Percentiles rank a stretch among this genome's conserved stretches.
Evolutionary conservation across 2,329 filamentous ascomycete species (phyloP).

Genomic region (Paecilomyces variotii): DNA sequence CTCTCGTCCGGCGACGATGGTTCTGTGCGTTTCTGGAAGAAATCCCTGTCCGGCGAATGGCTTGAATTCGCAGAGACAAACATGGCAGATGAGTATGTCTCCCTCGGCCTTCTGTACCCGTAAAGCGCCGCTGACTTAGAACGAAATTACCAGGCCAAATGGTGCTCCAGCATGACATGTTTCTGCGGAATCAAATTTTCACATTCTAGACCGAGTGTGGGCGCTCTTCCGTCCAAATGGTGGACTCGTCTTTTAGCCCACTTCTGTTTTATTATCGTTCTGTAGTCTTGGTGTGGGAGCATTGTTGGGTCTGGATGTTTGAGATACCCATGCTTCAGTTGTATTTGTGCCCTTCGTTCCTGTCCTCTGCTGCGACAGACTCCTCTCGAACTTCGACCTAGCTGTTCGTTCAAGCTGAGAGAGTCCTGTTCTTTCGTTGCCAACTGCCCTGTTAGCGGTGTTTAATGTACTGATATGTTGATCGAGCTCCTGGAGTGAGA

Average conservation of each 20-base stretch:
- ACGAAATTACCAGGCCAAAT: neutral
- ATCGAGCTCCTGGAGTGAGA: no score
- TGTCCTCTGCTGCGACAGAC: neutral
- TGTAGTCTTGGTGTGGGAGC: neutral
- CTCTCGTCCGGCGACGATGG: constrained; percentile 38
- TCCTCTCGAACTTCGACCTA: no score
- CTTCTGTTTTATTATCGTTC: neutral
- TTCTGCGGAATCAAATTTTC: neutral
- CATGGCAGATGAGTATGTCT: constrained; percentile 24
- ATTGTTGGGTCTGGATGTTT: constrained; percentile 1
- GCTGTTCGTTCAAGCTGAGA: no score
- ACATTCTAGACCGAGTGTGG: neutral
- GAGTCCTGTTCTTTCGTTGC: no score
- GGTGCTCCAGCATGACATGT: constrained; percentile 3
- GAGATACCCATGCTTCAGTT: constrained; percentile 13
- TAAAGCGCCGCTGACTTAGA: neutral
- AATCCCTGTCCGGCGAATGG: constrained; percentile 35
- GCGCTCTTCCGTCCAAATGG: neutral
- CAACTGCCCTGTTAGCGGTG: no score
- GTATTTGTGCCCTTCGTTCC: neutral
- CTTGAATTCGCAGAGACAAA: constrained; percentile 37
- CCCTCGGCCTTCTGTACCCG: neutral
- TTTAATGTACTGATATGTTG: no score
- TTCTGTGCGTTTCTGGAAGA: constrained; percentile 36
- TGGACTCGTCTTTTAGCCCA: neutral